These are phyloP conservation scores for Abortiporus biennis DNA, from an alignment of 1,284 basidiomycete genomes.

Conservation along the genomic window DNA sequence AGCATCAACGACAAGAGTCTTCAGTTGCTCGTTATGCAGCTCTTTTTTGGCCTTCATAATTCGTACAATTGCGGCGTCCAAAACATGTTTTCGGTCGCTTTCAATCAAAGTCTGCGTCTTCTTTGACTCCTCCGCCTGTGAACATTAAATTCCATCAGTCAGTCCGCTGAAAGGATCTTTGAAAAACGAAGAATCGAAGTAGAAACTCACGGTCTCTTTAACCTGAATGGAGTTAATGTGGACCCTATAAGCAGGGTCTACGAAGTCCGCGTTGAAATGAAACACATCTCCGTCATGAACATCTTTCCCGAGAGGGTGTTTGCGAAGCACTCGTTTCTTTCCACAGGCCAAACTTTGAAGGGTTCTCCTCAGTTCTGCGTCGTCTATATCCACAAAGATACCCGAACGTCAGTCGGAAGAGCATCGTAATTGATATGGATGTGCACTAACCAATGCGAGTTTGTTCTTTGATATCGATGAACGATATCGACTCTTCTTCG, in stretches of 20 bases:
- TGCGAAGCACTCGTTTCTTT: constrained; percentile 84
- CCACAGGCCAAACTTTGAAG: constrained; percentile 91
- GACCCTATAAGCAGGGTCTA: constrained; percentile 74
- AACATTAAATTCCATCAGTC: not conserved
- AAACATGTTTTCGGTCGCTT: constrained; percentile 77
- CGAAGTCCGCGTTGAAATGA: constrained; percentile 79
- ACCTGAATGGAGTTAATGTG: constrained; percentile 97
- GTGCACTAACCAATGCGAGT: constrained; percentile 79
- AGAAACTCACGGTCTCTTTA: constrained; percentile 68
- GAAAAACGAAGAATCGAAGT: not conserved
- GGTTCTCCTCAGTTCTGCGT: constrained; percentile 72
- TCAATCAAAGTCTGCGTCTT: constrained; percentile 83
- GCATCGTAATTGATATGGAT: not conserved
- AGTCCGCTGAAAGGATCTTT: constrained; percentile 5
- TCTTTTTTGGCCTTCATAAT: constrained; percentile 92
- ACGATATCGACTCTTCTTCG: constrained; percentile 52
- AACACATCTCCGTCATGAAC: constrained; percentile 78
- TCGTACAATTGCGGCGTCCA: constrained; percentile 93
- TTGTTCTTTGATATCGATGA: constrained; percentile 62
- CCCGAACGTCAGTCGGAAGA: not conserved
- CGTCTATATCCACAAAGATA: constrained; percentile 41
- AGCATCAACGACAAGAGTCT: constrained; percentile 71
- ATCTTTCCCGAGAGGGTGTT: constrained; percentile 76
- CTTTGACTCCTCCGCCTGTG: constrained; percentile 79
- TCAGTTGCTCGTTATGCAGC: constrained; percentile 71